Evolutionary conservation across 2,329 filamentous ascomycete species (phyloP), one percentile per base, ranked within the genome.

Genomic region (Arthrobotrys pseudoclavata): DNA sequence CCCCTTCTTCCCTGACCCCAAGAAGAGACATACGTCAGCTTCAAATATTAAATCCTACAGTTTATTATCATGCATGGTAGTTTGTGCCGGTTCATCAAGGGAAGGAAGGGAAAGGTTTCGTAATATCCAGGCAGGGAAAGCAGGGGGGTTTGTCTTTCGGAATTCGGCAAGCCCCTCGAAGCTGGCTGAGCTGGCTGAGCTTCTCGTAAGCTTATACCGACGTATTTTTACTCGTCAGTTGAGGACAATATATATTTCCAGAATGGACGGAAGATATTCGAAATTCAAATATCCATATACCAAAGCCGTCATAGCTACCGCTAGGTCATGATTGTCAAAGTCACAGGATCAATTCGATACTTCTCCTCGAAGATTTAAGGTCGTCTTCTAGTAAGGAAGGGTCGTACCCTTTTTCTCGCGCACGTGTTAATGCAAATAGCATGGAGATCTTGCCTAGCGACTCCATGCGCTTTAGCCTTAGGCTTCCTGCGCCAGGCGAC

Each of bases 81-180:
- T 40, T 22, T 6, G 26, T 45, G 42, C 42, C 42, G 18, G 42
- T 12, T 4, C 6, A 47, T 22, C 13, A 18, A 45, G 18, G 26
- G 26, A 45, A 7, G 7, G 37, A 15, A 40, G 12, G 37, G 37
- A 40, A 40, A 12, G 34, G 37, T 40, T 47, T 10, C 3, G 26
- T 34, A 34, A 34, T 34, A 34, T 34, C 12, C 31, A 9, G 7
- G 12, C 26, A 31, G 22, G 24, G 24, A 26, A 26, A 31, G 26
- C 55, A 40, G 34, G 55, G 55, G 55, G 24, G 6, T 63, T 48
- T 70, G 68, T 72, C 22, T 42, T 40, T 61, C 69, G 69, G 69
- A 74, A 52, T 62, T 62, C 69, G 69, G 69, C 69, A 74, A 74
- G 52, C 29, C 18, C 60, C 13, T 18, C 18, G 6, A 62, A 20